These are phyloP conservation scores for Aspergillus unguis DNA, from an alignment of 2,329 filamentous ascomycete genomes.

Conservation along the genomic window DNA sequence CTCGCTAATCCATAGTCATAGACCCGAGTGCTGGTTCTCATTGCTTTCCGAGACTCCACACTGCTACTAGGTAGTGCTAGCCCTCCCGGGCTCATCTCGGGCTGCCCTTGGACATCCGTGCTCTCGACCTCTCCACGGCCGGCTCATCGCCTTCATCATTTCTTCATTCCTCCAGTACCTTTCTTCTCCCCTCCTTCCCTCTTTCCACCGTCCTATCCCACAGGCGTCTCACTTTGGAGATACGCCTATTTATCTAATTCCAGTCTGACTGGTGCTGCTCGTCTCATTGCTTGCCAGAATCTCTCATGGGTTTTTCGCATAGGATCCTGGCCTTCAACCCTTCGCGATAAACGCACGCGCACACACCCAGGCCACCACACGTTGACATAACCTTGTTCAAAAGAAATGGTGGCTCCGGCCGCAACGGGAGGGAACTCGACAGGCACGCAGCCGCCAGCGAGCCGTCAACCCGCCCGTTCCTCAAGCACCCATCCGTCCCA, in stretches of 20 bases:
- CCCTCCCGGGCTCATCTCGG: slow-evolving; percentile 24
- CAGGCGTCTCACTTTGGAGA: slow-evolving; percentile 5
- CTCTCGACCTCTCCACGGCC: slow-evolving; percentile 17
- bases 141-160: slow-evolving; percentile 15
- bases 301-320: slow-evolving; percentile 37
- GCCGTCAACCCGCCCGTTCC: slow-evolving; percentile 37
- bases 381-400: slow-evolving; percentile 13
- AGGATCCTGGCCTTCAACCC: slow-evolving; percentile 25
- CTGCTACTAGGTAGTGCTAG: slow-evolving; percentile 8
- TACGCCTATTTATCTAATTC: slow-evolving; percentile 17
- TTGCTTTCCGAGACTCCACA: slow-evolving; percentile 25
- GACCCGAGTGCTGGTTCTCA: slow-evolving; percentile 14
- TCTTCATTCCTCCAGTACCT: slow-evolving; percentile 12
- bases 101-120: slow-evolving; percentile 19
- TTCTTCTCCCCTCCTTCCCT: slow-evolving; percentile 7
- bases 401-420: slow-evolving; percentile 47
- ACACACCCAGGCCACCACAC: slow-evolving; percentile 15
- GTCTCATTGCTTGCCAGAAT: slow-evolving; percentile 19
- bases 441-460: slow-evolving; percentile 32
- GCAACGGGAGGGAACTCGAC: slow-evolving; percentile 38
- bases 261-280: slow-evolving; percentile 16
- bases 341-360: slow-evolving; percentile 29
- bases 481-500: slow-evolving; percentile 45
- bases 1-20: slow-evolving; percentile 6
- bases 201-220: slow-evolving; percentile 12